These are phyloP conservation scores for Monilinia laxa DNA, from an alignment of 2,329 filamentous ascomycete species.

Conservation along the genomic window DNA sequence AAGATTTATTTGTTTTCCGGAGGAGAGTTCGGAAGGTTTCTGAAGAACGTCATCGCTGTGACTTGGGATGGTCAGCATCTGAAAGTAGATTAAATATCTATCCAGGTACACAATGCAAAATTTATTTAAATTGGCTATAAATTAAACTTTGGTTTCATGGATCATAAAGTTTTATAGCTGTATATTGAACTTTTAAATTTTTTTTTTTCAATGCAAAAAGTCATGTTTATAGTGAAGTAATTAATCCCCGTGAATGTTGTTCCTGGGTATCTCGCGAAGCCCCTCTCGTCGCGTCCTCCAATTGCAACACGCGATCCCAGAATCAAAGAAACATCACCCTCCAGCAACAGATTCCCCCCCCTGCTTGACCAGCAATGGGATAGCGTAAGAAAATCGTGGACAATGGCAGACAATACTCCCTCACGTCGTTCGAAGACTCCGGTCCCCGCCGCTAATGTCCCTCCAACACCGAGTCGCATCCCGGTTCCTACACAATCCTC, in stretches of 20 bases:
- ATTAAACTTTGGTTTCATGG: background rate
- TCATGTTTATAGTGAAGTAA: constrained; percentile 8
- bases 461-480: constrained; percentile 43
- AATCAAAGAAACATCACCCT: background rate
- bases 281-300: constrained; percentile 19
- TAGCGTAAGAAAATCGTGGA: background rate
- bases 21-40: constrained; percentile 7
- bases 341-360: background rate
- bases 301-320: constrained; percentile 4
- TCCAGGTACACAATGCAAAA: background rate
- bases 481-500: constrained; percentile 28
- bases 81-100: background rate
- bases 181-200: background rate
- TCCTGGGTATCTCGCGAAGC: constrained; percentile 6
- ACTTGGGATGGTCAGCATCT: constrained; percentile 17
- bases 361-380: constrained; percentile 3
- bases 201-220: background rate
- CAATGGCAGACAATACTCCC: constrained; percentile 21
- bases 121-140: background rate
- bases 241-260: background rate
- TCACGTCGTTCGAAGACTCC: constrained; percentile 21
- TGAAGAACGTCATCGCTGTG: constrained; percentile 21
- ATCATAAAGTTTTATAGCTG: background rate
- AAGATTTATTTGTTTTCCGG: constrained; percentile 17
- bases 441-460: constrained; percentile 39